Evolutionary conservation across 1,139 yeast genomes (phyloP).

Genomic region (Blastobotrys elegans): DNA sequence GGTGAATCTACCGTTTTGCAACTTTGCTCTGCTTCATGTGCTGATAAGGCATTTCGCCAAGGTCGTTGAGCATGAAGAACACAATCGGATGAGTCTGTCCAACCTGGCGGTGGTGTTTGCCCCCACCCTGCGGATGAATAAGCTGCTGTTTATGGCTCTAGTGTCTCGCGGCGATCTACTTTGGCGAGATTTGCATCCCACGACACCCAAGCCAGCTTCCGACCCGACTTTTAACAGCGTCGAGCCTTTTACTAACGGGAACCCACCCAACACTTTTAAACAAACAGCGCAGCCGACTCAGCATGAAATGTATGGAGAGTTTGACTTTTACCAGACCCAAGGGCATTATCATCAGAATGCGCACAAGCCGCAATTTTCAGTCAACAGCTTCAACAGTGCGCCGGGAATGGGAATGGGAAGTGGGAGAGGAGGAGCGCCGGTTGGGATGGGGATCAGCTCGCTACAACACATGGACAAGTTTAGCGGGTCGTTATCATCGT

Average conservation of each 20-base stretch:
- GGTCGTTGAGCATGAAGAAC: constrained; percentile 20
- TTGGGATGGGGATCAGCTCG: constrained; percentile 7
- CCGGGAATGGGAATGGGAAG: not conserved
- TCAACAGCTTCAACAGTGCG: not conserved
- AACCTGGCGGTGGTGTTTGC: constrained; percentile 32
- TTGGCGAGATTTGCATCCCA: constrained; percentile 22
- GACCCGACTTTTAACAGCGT: constrained; percentile 12
- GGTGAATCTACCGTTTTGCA: constrained; percentile 21
- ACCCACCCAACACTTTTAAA: not conserved
- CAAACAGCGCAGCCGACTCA: not conserved
- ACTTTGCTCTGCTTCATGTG: constrained; percentile 28
- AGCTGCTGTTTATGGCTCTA: constrained; percentile 23
- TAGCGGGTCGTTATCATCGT: constrained; percentile 2
- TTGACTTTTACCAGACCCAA: constrained; percentile 10
- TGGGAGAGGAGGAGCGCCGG: not conserved
- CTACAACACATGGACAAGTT: not conserved
- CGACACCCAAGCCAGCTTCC: constrained; percentile 12
- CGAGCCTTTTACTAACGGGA: constrained; percentile 5
- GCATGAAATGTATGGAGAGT: constrained; percentile 4
- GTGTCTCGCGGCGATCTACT: constrained; percentile 21
- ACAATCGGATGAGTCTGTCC: constrained; percentile 30
- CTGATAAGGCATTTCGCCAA: constrained; percentile 27
- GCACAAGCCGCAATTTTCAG: not conserved
- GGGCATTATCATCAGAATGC: too few relatives aligned
- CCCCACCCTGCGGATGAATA: constrained; percentile 31